Evolutionary conservation across 371 early-diverging fungal genomes (phyloP).

Genomic region (Saksenaea oblongispora): DNA sequence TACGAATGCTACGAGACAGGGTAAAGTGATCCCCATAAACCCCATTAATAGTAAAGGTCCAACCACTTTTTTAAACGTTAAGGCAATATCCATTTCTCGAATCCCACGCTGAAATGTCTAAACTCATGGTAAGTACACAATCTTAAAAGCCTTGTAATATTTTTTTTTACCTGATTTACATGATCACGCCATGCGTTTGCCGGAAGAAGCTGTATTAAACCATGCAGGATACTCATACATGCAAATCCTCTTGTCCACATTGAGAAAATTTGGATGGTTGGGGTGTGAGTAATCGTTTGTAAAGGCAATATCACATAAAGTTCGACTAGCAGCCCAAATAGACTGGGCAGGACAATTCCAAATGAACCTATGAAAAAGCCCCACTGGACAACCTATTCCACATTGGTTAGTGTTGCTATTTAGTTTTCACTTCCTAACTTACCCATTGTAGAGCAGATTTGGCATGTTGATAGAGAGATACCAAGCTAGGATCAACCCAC

Average conservation of each 20-base stretch:
- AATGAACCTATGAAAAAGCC: constrained; percentile 36
- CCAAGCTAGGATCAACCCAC: background rate
- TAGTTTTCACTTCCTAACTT: background rate
- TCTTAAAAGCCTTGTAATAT: background rate
- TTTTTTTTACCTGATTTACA: constrained; percentile 13
- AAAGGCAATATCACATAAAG: constrained; percentile 53
- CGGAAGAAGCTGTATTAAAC: constrained; percentile 10
- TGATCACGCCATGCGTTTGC: constrained; percentile 11
- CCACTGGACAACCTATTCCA: constrained; percentile 13
- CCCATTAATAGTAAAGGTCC: constrained; percentile 3
- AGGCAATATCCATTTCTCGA: constrained; percentile 8
- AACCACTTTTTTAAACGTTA: constrained; percentile 9
- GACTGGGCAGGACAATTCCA: constrained; percentile 48
- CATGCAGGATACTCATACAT: constrained; percentile 20
- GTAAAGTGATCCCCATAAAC: constrained; percentile 8
- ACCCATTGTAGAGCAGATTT: background rate
- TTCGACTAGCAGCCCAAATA: constrained; percentile 49
- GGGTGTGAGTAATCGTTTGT: constrained; percentile 19
- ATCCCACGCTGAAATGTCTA: constrained; percentile 10
- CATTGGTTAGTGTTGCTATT: background rate
- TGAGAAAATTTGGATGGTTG: constrained; percentile 33
- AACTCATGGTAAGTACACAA: background rate
- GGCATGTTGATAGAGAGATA: background rate
- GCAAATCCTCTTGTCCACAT: constrained; percentile 26
- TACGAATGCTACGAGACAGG: constrained; percentile 2